These are phyloP conservation scores for Backusella australiensis DNA, from an alignment of 192 early-diverging fungal species.

Conservation along the genomic window DNA sequence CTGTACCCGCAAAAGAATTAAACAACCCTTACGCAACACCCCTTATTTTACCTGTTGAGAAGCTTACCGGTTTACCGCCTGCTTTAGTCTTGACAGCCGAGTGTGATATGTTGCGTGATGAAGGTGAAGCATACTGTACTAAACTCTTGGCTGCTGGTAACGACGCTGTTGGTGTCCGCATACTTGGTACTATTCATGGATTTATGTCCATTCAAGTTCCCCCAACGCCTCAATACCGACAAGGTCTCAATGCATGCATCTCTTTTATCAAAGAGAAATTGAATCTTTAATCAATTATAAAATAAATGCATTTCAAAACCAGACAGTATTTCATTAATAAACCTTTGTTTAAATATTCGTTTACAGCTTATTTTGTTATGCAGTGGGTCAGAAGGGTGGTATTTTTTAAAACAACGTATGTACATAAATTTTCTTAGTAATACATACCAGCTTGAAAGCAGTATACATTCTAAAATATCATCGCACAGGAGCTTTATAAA, in stretches of 20 bases:
- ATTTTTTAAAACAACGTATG: too few species aligned
- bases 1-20: not conserved
- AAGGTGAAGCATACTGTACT: constrained; percentile 17
- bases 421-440: too few species aligned
- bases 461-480: too few species aligned
- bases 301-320: too few species aligned
- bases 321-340: too few species aligned
- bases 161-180: constrained; percentile 21
- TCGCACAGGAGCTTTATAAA: too few species aligned
- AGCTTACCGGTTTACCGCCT: constrained; percentile 14
- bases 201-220: not conserved
- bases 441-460: too few species aligned
- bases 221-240: not conserved
- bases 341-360: too few species aligned
- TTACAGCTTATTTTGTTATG: too few species aligned
- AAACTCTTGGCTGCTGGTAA: constrained; percentile 13
- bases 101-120: constrained; percentile 22
- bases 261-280: not conserved
- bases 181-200: constrained; percentile 17
- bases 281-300: not conserved
- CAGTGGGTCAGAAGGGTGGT: too few species aligned
- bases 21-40: not conserved
- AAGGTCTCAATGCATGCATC: not conserved
- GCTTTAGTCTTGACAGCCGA: constrained; percentile 25
- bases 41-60: not conserved